Base-by-base conservation (phyloP, 1,284 basidiomycete species). In the Xerocomus nothofagi region DNA sequence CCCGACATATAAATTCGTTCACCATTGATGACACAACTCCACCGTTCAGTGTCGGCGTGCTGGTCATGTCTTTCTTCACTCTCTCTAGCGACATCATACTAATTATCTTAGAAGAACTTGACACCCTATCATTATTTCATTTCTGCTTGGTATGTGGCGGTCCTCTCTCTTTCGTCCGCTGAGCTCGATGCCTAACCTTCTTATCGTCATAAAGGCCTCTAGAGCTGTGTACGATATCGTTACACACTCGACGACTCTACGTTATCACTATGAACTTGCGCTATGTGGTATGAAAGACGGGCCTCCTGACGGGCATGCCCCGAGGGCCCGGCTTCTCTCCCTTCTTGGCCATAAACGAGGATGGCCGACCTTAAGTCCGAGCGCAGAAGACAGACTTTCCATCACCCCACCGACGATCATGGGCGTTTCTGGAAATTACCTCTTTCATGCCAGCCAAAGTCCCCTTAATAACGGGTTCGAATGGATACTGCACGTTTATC, bases 201-300 rank as follows among this genome's bases (percentile, higher is more conserved):
- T 42, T 27, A 14, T 42, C n/a, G 34, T 43, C n/a, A 37, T 43
- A 43, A 46, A 82, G 80, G 77, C 75, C 39, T 80, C 79, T 55
- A 65, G 61, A 51, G 61, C 74, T 52, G 69, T 80, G 50, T 66
- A 71, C 54, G 60, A 56, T 40, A 69, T 80, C 44, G 71, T 75
- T 36, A 69, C 71, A 64, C 71, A 70, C 31, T 76, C 73, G 55
- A 73, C 77, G 30, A 70, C 71, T 26, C 74, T 83, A 47, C 74
- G 73, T 34, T 82, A 82, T 65, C 73, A 71, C 50, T 74, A 76
- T 57, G 80, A 82, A 55, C 71, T 82, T 29, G 78, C 74, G 15
- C 51, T 74, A n/a, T 69, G 74, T 44, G 79, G 79, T 36, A 78
- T 80, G 77, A 73, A 68, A 56, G 78, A 82, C 55, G 80, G 81